Evolutionary conservation across 805 yeast species (phyloP).

Genomic region (Metschnikowia vanudenii): DNA sequence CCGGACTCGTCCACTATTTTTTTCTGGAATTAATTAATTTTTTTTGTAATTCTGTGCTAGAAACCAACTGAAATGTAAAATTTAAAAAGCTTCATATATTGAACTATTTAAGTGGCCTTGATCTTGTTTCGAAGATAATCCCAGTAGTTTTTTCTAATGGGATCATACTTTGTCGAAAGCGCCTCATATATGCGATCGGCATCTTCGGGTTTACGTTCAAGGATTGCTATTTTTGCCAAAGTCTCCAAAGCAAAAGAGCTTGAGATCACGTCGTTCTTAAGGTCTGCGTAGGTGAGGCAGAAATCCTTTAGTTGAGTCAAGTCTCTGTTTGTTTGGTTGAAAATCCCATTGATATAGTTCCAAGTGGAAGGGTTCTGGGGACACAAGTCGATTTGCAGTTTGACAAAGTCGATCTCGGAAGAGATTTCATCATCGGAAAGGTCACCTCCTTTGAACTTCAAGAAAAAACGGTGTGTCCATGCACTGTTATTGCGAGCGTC

Average conservation of each 20-base stretch:
- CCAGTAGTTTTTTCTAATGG: slow-evolving; percentile 67
- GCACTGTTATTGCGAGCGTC: slow-evolving; percentile 91
- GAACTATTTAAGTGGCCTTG: neutral
- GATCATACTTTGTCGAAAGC: slow-evolving; percentile 56
- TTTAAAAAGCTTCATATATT: no score
- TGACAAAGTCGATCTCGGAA: slow-evolving; percentile 55
- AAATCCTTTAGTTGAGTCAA: slow-evolving; percentile 45
- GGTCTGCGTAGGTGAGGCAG: slow-evolving; percentile 41
- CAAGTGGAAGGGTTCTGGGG: slow-evolving; percentile 86
- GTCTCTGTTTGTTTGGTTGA: slow-evolving; percentile 24
- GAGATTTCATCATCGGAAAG: slow-evolving; percentile 21
- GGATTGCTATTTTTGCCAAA: slow-evolving; percentile 49
- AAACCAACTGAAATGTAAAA: no score
- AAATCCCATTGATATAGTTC: slow-evolving; percentile 74
- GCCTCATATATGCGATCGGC: slow-evolving; percentile 48
- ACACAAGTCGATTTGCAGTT: slow-evolving; percentile 48
- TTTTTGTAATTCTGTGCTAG: no score
- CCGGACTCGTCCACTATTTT: no score
- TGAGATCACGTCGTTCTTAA: slow-evolving; percentile 16
- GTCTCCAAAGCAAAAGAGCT: slow-evolving; percentile 18
- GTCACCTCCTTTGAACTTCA: slow-evolving; percentile 32
- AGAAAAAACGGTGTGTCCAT: slow-evolving; percentile 83
- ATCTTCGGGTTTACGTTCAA: slow-evolving; percentile 26
- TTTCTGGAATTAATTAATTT: no score
- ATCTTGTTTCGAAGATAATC: slow-evolving; percentile 36